Base-by-base conservation (phyloP, 371 early-diverging fungal species). In the Encephalitozoon hellem region DNA sequence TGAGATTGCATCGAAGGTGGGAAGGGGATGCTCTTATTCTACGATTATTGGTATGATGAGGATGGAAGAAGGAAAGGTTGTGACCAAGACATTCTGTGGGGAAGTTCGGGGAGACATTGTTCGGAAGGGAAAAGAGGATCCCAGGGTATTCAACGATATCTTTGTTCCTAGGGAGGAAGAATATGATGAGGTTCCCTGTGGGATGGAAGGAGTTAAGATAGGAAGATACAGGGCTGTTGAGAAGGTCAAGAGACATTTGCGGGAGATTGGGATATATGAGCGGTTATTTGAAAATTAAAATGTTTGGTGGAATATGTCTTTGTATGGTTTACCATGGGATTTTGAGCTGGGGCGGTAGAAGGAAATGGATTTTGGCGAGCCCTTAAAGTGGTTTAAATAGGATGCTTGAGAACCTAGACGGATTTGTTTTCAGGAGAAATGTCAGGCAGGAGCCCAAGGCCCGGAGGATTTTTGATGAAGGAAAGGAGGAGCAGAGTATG, bases 1-100 rank as follows among this genome's bases (percentile, higher is more conserved):
- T 67, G 72, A 74, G 32, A 12, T 78, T 51, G 74, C 70, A 5
- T 30, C 30, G 23, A 66, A 64, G 53, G 42, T 74, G 26, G 79
- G 79, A 28, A 30, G 69, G 49, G 59, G 32, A 39, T 42, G 70
- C 9, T 32, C 38, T 9, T 34, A 43, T 1, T 23, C 23, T 12
- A 68, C 69, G 38, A 39, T 39, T 41, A 12, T 78, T n/a, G 74
- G 66, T 23, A 9, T 78, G 3, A 55, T 45, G 18, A 39, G 64
- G 55, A 47, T 39, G 21, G 30, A 53, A 21, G 34, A 65, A 34
- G 67, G 41, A 8, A 52, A 65, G n/a, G 12, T 28, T 12, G 45
- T 39, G 53, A 49, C 39, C 8, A 69, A 55, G 11, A 49, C 43
- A 28, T 73, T 68, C 47, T 3, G 21, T 34, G 79, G 79, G 9